These are phyloP conservation scores for Chrysoporthe austroafricana DNA, from an alignment of 2,329 filamentous ascomycete genomes.

Conservation along the genomic window DNA sequence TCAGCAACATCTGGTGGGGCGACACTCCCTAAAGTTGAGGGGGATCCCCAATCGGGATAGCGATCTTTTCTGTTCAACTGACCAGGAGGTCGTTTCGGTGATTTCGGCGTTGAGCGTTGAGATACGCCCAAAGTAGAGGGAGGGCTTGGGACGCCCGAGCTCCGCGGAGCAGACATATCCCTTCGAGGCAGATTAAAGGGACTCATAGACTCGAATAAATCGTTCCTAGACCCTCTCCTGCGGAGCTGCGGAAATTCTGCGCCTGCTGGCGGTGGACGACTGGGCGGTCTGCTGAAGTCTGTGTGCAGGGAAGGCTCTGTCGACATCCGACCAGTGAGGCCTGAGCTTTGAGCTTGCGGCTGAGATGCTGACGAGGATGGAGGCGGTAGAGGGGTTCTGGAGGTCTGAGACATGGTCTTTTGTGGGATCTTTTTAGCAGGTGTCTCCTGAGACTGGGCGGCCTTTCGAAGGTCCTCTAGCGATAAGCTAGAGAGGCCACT, in stretches of 20 bases:
- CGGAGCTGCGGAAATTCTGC: slow-evolving; percentile 20
- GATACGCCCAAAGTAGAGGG: background rate
- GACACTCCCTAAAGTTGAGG: background rate
- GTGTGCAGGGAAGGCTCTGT: background rate
- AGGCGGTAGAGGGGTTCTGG: background rate
- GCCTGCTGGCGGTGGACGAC: background rate
- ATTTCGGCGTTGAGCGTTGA: slow-evolving; percentile 1
- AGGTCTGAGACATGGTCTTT: background rate
- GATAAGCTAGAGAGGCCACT: background rate
- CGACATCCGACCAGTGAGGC: background rate
- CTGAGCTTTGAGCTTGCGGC: background rate
- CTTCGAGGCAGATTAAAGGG: slow-evolving; percentile 25
- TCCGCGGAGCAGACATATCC: background rate
- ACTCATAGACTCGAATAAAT: slow-evolving; percentile 26
- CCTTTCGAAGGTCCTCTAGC: slow-evolving; percentile 2
- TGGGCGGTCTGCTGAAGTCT: background rate
- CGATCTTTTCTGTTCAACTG: background rate
- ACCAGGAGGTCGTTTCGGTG: background rate
- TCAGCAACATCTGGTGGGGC: slow-evolving; percentile 2
- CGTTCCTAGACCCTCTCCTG: slow-evolving; percentile 10
- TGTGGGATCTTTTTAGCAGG: background rate
- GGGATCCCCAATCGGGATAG: slow-evolving; percentile 2
- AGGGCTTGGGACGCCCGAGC: background rate
- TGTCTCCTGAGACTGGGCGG: background rate
- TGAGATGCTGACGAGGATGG: background rate